Evolutionary conservation across 176 grass and related monocot genomes (phyloP).

Genomic region (Lolium multiflorum): DNA sequence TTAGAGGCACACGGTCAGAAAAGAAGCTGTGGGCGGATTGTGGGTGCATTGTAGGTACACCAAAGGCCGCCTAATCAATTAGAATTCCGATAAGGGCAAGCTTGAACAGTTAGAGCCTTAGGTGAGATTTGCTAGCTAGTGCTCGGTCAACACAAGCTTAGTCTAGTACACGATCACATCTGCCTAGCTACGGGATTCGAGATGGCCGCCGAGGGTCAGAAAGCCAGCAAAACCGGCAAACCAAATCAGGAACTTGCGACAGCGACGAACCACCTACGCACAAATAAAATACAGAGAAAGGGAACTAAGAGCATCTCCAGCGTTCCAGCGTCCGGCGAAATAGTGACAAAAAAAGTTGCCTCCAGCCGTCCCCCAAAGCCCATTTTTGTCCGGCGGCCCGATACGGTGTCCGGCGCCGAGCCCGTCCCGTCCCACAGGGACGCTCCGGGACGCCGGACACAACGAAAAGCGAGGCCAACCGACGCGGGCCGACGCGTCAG

Average conservation of each 20-base stretch:
- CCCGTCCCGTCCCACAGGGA: too few relatives aligned
- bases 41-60: not conserved
- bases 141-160: not conserved
- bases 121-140: constrained; percentile 11
- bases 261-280: not conserved
- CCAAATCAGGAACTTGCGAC: not conserved
- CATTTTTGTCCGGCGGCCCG: too few relatives aligned
- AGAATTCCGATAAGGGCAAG: not conserved
- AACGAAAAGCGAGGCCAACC: too few relatives aligned
- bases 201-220: not conserved
- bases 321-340: too few relatives aligned
- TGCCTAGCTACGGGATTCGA: not conserved
- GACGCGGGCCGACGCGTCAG: too few relatives aligned
- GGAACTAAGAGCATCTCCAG: too few relatives aligned
- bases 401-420: too few relatives aligned
- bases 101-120: not conserved
- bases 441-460: too few relatives aligned
- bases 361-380: too few relatives aligned
- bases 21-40: not conserved
- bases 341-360: too few relatives aligned
- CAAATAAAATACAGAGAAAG: not conserved
- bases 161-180: not conserved
- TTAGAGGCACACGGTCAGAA: not conserved
- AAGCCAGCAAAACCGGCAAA: not conserved
- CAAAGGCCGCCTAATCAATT: not conserved